Conservation (phyloP, 208 protist genomes). For the Crithidia mellificae region DNA sequence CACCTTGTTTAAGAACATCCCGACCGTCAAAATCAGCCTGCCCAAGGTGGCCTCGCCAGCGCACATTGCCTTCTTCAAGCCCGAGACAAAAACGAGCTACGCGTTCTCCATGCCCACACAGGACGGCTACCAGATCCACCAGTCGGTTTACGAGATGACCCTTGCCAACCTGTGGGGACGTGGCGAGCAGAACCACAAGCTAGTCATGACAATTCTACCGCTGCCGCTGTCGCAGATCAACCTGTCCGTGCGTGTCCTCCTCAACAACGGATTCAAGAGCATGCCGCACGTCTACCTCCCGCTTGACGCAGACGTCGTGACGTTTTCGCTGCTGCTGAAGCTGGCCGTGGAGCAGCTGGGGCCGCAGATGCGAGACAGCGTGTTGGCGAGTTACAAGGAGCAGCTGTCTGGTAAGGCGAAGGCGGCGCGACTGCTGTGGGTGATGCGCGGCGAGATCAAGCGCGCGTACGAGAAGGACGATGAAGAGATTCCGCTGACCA, state of each 20-base stretch:
- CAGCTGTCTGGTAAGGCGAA: slow-evolving; percentile 7
- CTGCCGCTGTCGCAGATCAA: slow-evolving; percentile 31
- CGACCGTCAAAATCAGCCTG: background rate
- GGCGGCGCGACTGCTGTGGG: slow-evolving; percentile 33
- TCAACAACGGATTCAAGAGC: slow-evolving; percentile 49
- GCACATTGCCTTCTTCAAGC: slow-evolving; percentile 46
- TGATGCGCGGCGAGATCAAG: slow-evolving; percentile 28
- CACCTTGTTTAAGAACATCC: slow-evolving; percentile 25
- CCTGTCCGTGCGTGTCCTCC: slow-evolving; percentile 19
- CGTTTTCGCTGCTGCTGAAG: slow-evolving; percentile 34
- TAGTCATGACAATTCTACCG: slow-evolving; percentile 54
- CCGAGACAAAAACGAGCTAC: slow-evolving; percentile 16
- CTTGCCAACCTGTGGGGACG: slow-evolving; percentile 28
- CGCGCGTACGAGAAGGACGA: slow-evolving; percentile 15
- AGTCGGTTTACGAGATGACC: slow-evolving; percentile 13
- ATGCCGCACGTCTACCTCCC: slow-evolving; percentile 52
- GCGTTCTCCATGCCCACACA: slow-evolving; percentile 24
- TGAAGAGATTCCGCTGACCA: slow-evolving; percentile 4
- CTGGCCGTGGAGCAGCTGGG: slow-evolving; percentile 40
- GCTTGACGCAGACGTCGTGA: slow-evolving; percentile 7
- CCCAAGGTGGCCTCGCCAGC: slow-evolving; percentile 20
- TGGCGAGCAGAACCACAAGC: slow-evolving; percentile 20
- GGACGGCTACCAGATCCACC: background rate
- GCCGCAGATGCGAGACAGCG: slow-evolving; percentile 5
- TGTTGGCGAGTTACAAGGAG: slow-evolving; percentile 18